A percentile compares a stretch with the other conserved stretches of the same genome.
Conservation (phyloP, 768 basidiomycete species). For the Leccinum broughii region DNA sequence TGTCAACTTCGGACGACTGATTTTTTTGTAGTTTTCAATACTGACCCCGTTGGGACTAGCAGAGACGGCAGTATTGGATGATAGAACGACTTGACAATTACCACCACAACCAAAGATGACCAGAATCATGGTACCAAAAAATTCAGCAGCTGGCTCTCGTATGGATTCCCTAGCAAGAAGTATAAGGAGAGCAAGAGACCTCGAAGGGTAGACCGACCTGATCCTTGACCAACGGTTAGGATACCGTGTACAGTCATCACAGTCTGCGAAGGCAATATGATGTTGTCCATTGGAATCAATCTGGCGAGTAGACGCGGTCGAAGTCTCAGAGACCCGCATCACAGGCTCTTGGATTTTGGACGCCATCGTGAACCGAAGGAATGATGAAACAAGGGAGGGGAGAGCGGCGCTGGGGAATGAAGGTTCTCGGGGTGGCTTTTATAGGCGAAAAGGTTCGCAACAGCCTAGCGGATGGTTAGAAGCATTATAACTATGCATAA, state of each 20-base stretch:
- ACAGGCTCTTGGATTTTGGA: constrained; percentile 19
- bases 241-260: constrained; percentile 38
- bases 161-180: constrained; percentile 39
- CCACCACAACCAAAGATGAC: constrained; percentile 61
- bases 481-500: background rate
- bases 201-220: constrained; percentile 38
- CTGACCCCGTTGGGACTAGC: constrained; percentile 56
- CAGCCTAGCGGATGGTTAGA: background rate
- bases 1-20: constrained; percentile 3
- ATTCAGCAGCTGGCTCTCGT: constrained; percentile 64
- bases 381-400: background rate
- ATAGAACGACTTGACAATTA: constrained; percentile 57
- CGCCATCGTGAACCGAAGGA: constrained; percentile 18
- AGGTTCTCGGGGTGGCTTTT: constrained; percentile 16
- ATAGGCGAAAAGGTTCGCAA: constrained; percentile 14
- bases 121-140: constrained; percentile 57
- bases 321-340: constrained; percentile 22
- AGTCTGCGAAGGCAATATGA: constrained; percentile 24
- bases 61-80: constrained; percentile 45
- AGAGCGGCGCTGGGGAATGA: background rate
- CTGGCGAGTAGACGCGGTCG: constrained; percentile 12
- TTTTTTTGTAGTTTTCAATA: constrained; percentile 5
- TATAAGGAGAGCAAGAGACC: constrained; percentile 2
- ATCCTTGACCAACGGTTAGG: constrained; percentile 56
- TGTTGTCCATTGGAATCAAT: constrained; percentile 5